phyloP scores from a whole-genome alignment of 257 asterid species.

The Primulina tabacum region DNA sequence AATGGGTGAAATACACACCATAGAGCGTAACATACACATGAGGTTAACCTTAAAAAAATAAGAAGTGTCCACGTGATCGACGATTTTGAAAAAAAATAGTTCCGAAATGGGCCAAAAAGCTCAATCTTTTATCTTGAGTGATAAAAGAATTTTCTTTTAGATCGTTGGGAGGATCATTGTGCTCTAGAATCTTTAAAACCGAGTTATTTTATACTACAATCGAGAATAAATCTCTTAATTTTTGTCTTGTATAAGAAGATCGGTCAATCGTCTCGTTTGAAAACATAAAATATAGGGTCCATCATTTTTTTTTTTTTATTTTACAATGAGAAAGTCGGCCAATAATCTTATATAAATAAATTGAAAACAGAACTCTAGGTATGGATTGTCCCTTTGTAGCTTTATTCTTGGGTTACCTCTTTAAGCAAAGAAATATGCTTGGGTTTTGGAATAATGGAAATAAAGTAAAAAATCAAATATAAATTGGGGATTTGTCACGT shows the following conservation, averaged over 20 bases:
- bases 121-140: neutral
- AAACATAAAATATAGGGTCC: too few relatives aligned
- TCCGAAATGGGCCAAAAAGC: neutral
- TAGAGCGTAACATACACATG: too few relatives aligned
- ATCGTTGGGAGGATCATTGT: slow-evolving; percentile 16
- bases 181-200: slow-evolving; percentile 41
- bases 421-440: slow-evolving; percentile 61
- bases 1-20: too few relatives aligned
- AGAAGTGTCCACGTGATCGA: neutral
- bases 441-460: slow-evolving; percentile 38
- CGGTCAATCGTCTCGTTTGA: too few relatives aligned
- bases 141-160: neutral
- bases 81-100: neutral
- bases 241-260: too few relatives aligned
- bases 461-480: slow-evolving; percentile 1
- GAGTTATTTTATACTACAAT: too few relatives aligned
- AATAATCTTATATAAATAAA: too few relatives aligned
- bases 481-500: slow-evolving; percentile 26
- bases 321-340: too few relatives aligned
- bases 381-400: slow-evolving; percentile 36
- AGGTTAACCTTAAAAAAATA: too few relatives aligned
- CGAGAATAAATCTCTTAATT: too few relatives aligned
- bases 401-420: slow-evolving; percentile 53
- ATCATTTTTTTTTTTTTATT: too few relatives aligned
- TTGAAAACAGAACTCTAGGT: too few relatives aligned